Conservation (phyloP, 2,329 filamentous ascomycete species). For the Sporothrix euskadiensis region DNA sequence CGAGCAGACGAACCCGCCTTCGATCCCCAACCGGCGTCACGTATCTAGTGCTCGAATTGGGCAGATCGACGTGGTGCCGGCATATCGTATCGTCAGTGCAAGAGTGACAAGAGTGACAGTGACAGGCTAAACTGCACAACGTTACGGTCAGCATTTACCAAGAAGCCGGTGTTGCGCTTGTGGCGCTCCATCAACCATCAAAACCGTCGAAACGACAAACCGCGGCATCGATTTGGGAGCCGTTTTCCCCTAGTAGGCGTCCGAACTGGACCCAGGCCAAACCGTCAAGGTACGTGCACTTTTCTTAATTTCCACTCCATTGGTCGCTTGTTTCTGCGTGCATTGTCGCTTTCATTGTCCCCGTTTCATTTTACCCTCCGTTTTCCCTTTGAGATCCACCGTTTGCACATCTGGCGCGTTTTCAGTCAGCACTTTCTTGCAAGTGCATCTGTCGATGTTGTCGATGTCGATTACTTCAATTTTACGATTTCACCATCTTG, state of each 20-base stretch:
- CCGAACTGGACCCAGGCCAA: neutral
- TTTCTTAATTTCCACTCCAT: neutral
- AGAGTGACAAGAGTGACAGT: neutral
- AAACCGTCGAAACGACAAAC: neutral
- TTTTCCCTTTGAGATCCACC: neutral
- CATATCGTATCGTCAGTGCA: slow-evolving; percentile 9
- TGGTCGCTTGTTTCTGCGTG: neutral
- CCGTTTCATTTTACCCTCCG: neutral
- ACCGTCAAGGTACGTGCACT: slow-evolving; percentile 15
- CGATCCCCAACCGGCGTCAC: neutral
- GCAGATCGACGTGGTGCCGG: slow-evolving; percentile 17
- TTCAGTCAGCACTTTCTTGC: neutral
- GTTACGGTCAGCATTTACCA: slow-evolving; percentile 1
- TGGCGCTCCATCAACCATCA: neutral
- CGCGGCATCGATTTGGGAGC: slow-evolving; percentile 5
- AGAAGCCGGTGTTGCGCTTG: neutral
- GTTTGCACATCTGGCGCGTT: slow-evolving; percentile 3
- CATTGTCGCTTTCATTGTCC: neutral
- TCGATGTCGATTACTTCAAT: neutral
- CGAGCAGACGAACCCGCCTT: neutral
- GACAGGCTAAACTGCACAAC: neutral
- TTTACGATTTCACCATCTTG: neutral
- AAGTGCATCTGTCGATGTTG: neutral
- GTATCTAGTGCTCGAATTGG: neutral
- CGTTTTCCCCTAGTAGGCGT: neutral